A percentile compares a stretch with the other conserved stretches of the same genome.
Conservation (phyloP, 2,329 filamentous ascomycete species). For the Blumeria graminis region DNA sequence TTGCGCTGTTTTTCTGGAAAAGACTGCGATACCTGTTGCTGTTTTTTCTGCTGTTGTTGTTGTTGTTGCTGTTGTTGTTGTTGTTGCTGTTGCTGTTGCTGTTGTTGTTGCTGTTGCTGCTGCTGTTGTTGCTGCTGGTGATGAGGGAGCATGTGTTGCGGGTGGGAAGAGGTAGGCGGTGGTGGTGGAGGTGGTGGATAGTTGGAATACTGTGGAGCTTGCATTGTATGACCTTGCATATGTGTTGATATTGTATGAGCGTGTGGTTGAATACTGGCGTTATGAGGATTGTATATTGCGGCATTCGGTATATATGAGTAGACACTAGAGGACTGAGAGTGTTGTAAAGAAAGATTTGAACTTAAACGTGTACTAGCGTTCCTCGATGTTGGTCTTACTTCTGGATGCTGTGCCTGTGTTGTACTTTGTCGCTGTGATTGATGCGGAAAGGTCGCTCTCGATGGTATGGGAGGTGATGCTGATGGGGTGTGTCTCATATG, state of each 20-base stretch:
- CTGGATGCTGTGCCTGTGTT: constrained; percentile 45
- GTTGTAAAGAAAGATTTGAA: constrained; percentile 46
- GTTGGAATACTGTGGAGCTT: constrained; percentile 19
- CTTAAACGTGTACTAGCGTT: constrained; percentile 55
- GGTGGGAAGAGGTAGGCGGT: constrained; percentile 12
- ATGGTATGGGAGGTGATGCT: constrained; percentile 61
- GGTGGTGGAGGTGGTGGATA: constrained; percentile 15
- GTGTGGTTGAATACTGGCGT: constrained; percentile 14
- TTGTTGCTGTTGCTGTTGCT: constrained; percentile 25
- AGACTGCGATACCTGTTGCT: constrained; percentile 32
- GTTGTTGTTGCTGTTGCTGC: constrained; percentile 20
- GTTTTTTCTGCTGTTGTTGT: constrained; percentile 17
- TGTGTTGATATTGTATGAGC: constrained; percentile 12
- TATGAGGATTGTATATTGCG: constrained; percentile 55
- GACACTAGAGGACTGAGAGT: constrained; percentile 39
- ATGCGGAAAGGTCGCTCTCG: constrained; percentile 20
- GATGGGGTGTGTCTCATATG: constrained; percentile 71
- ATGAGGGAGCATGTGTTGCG: background rate
- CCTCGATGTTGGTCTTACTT: constrained; percentile 56
- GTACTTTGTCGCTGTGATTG: constrained; percentile 43
- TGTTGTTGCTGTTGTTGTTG: constrained; percentile 13
- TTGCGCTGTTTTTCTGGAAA: constrained; percentile 58
- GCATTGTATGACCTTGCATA: constrained; percentile 14
- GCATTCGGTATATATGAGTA: constrained; percentile 73
- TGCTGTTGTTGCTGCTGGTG: constrained; percentile 15